A percentile compares a stretch with the other conserved stretches of the same genome.
These are phyloP conservation scores for Colletotrichum orbiculare DNA, from an alignment of 2,329 filamentous ascomycete genomes.

Conservation along the genomic window DNA sequence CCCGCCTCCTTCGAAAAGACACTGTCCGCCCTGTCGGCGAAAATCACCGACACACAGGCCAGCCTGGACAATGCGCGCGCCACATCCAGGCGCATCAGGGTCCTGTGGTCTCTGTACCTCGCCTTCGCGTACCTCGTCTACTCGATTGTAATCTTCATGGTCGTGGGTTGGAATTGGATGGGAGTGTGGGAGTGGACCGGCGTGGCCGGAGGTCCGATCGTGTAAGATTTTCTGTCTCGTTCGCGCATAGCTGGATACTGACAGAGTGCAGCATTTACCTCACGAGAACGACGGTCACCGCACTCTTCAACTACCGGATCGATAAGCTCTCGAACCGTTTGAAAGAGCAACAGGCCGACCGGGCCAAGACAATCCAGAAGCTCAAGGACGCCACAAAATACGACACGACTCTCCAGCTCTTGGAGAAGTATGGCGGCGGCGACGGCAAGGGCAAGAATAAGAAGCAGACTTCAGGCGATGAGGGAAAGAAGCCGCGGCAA, in stretches of 20 bases:
- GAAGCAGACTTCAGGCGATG: slow-evolving; percentile 41
- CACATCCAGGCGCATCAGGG: slow-evolving; percentile 80
- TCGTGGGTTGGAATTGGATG: slow-evolving; percentile 86
- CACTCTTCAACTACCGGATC: slow-evolving; percentile 86
- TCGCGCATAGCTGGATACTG: slow-evolving; percentile 18
- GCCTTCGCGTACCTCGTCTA: slow-evolving; percentile 92
- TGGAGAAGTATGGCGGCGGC: slow-evolving; percentile 90
- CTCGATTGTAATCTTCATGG: slow-evolving; percentile 81
- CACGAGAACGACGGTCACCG: slow-evolving; percentile 72
- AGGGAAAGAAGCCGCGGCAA: slow-evolving; percentile 45
- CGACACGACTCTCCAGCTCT: slow-evolving; percentile 89
- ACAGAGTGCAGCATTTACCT: slow-evolving; percentile 75
- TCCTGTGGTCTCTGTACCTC: slow-evolving; percentile 90
- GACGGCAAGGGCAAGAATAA: slow-evolving; percentile 58
- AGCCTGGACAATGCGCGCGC: slow-evolving; percentile 79
- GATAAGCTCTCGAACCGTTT: slow-evolving; percentile 75
- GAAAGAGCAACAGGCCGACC: slow-evolving; percentile 80
- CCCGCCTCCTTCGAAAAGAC: slow-evolving; percentile 94
- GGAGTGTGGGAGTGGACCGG: slow-evolving; percentile 81
- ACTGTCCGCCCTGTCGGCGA: slow-evolving; percentile 81
- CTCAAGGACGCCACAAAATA: slow-evolving; percentile 96
- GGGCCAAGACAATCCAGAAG: slow-evolving; percentile 89
- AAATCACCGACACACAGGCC: slow-evolving; percentile 80
- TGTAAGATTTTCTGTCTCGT: slow-evolving; percentile 62
- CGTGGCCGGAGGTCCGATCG: slow-evolving; percentile 79